Percentiles rank a stretch among this genome's conserved stretches.
Evolutionary conservation across 2,329 filamentous ascomycete genomes (phyloP).

Genomic region (Colletotrichum agaves): DNA sequence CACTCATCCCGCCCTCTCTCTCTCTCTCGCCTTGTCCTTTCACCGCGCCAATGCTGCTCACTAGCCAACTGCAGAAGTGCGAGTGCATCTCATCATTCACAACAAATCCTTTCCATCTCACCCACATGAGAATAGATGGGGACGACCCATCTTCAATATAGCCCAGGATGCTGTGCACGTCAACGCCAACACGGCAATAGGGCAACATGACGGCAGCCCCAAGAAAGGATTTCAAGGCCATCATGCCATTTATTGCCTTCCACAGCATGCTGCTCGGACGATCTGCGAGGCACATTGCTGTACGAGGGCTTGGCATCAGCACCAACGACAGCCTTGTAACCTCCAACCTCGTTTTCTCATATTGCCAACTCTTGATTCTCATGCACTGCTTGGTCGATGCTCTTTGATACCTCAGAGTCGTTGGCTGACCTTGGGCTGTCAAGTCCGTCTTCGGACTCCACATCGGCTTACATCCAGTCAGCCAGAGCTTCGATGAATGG

Average conservation of each 20-base stretch:
- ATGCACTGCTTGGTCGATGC: slow-evolving; percentile 2
- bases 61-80: slow-evolving; percentile 15
- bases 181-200: background rate
- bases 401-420: slow-evolving; percentile 11
- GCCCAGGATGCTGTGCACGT: background rate
- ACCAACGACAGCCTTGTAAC: background rate
- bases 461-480: slow-evolving; percentile 1
- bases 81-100: slow-evolving; percentile 26
- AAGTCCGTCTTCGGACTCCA: background rate
- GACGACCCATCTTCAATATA: slow-evolving; percentile 4
- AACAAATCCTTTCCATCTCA: slow-evolving; percentile 24
- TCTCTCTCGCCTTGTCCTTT: background rate
- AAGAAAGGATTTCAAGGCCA: background rate
- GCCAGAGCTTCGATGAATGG: background rate
- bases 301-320: slow-evolving; percentile 8
- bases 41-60: slow-evolving; percentile 2
- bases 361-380: slow-evolving; percentile 15
- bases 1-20: slow-evolving; percentile 1
- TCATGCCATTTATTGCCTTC: background rate
- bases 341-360: slow-evolving; percentile 13
- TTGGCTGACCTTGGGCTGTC: background rate
- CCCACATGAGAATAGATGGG: slow-evolving; percentile 24
- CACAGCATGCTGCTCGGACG: slow-evolving; percentile 15
- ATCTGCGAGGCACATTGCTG: slow-evolving; percentile 27
- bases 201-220: background rate